phyloP scores from a whole-genome alignment of 2,329 filamentous ascomycete genomes.

The Microcyclosporella mali region DNA sequence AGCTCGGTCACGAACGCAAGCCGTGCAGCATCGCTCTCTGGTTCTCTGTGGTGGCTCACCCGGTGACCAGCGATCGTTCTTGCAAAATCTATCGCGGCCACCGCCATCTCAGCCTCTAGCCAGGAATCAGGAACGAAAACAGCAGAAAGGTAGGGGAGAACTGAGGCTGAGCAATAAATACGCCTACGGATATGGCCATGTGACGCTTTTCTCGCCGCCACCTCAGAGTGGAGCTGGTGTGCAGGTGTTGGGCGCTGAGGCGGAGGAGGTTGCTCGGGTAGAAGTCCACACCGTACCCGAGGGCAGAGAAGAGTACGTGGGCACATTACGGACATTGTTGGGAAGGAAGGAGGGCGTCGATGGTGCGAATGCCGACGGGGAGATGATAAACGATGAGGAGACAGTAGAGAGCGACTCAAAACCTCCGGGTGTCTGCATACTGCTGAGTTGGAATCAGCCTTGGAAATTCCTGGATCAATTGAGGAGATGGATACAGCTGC shows the following conservation, averaged over 20 bases:
- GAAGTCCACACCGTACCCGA: constrained; percentile 30
- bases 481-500: constrained; percentile 78
- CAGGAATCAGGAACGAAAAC: constrained; percentile 20
- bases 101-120: constrained; percentile 22
- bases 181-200: constrained; percentile 32
- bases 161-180: constrained; percentile 29
- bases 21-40: constrained; percentile 27
- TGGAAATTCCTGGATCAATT: constrained; percentile 89
- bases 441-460: constrained; percentile 93
- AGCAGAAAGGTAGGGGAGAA: constrained; percentile 24
- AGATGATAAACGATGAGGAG: constrained; percentile 5
- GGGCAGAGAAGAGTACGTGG: constrained; percentile 26
- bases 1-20: constrained; percentile 28
- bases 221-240: constrained; percentile 20
- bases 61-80: constrained; percentile 27
- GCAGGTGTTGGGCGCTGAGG: constrained; percentile 25
- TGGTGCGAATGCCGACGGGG: neutral
- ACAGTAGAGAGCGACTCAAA: constrained; percentile 1
- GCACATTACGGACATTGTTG: constrained; percentile 22
- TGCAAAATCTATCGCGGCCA: constrained; percentile 24
- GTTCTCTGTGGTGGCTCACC: constrained; percentile 30
- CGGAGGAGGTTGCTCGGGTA: constrained; percentile 28
- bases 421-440: constrained; percentile 57
- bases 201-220: constrained; percentile 29
- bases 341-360: constrained; percentile 12